Percentiles rank a stretch among this genome's conserved stretches.
Conservation (phyloP, 2,329 filamentous ascomycete species). For the Penicillium thymicola region DNA sequence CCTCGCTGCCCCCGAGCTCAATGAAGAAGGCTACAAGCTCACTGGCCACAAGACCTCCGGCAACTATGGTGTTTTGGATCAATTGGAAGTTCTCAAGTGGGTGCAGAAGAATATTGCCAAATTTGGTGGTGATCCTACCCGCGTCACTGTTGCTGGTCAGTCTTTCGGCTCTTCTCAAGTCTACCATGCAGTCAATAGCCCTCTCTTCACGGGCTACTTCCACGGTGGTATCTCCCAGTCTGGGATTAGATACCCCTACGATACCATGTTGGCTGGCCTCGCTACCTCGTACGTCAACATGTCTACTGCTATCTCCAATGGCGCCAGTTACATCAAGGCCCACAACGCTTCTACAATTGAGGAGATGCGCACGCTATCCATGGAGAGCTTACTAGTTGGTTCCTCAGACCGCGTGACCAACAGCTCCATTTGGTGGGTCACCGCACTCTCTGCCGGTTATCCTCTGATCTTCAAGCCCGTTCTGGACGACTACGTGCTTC, state of each 20-base stretch:
- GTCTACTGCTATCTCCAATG: constrained; percentile 11
- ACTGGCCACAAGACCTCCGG: constrained; percentile 27
- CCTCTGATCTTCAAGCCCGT: constrained; percentile 32
- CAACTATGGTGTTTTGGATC: constrained; percentile 48
- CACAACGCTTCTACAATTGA: constrained; percentile 26
- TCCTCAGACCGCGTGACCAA: constrained; percentile 26
- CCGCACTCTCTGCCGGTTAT: constrained; percentile 26
- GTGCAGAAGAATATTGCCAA: constrained; percentile 50
- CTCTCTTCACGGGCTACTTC: too few species aligned
- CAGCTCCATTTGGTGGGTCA: constrained; percentile 28
- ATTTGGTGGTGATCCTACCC: constrained; percentile 52
- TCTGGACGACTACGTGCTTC: constrained; percentile 26
- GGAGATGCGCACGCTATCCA: constrained; percentile 23
- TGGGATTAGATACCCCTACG: too few species aligned
- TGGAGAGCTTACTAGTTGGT: constrained; percentile 24
- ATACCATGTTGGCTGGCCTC: too few species aligned
- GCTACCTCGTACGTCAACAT: too few species aligned
- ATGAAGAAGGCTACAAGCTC: constrained; percentile 19
- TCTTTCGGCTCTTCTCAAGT: constrained; percentile 31
- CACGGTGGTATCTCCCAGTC: too few species aligned
- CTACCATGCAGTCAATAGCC: constrained; percentile 1
- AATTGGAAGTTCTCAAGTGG: constrained; percentile 56
- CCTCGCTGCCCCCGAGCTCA: constrained; percentile 26
- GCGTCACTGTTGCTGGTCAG: constrained; percentile 44
- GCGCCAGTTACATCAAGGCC: constrained; percentile 24